phyloP scores from a whole-genome alignment of 176 grass and related monocot genomes.

The Bolboschoenus planiculmis region DNA sequence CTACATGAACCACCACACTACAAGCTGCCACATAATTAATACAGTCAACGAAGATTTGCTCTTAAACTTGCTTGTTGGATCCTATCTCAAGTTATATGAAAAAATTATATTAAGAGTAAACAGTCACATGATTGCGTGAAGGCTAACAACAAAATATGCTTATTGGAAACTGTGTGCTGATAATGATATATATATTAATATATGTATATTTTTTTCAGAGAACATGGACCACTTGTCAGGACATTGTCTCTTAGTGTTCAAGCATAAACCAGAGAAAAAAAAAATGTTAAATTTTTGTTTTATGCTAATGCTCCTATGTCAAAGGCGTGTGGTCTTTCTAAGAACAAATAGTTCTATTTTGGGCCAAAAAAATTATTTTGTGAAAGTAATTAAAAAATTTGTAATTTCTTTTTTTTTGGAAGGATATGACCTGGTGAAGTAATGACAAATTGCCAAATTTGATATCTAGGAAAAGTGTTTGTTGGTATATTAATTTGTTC shows the following conservation, averaged over 20 bases:
- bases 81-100: not conserved
- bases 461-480: too few species aligned
- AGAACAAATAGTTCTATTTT: too few species aligned
- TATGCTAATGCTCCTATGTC: too few species aligned
- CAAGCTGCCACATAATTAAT: not conserved
- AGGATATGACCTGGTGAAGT: too few species aligned
- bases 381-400: too few species aligned
- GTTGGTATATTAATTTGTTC: too few species aligned
- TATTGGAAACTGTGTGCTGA: not conserved
- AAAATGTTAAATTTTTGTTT: not conserved
- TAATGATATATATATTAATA: not conserved
- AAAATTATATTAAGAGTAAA: not conserved
- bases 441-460: too few species aligned
- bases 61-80: not conserved
- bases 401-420: too few species aligned
- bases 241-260: not conserved
- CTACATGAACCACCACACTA: not conserved
- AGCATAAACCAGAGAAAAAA: not conserved
- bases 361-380: too few species aligned
- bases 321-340: too few species aligned
- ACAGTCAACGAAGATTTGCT: not conserved
- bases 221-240: not conserved
- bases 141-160: slow-evolving; percentile 16
- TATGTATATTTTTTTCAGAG: not conserved
- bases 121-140: slow-evolving; percentile 20